These are phyloP conservation scores for Aphanocladium album DNA, from an alignment of 2,329 filamentous ascomycete genomes.

Conservation along the genomic window DNA sequence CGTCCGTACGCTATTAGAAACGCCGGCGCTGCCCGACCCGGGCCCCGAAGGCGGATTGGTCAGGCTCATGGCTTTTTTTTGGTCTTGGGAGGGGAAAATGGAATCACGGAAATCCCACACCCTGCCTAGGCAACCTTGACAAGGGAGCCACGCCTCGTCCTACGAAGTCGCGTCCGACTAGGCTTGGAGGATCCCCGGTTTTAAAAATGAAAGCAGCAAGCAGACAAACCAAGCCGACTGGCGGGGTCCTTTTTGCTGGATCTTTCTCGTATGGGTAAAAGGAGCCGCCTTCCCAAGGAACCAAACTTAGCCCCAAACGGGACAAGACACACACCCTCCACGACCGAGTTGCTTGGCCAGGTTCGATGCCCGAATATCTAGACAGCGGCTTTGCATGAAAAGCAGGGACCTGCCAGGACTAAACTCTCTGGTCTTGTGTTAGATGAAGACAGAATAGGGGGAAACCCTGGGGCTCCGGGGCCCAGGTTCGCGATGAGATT, in stretches of 20 bases:
- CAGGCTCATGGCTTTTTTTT: constrained; percentile 39
- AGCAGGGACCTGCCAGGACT: no score
- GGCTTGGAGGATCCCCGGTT: not conserved
- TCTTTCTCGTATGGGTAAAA: not conserved
- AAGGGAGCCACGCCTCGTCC: not conserved
- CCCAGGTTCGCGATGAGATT: not conserved
- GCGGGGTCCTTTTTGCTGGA: not conserved
- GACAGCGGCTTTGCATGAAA: no score
- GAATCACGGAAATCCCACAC: not conserved
- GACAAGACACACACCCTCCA: not conserved
- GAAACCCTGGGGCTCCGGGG: not conserved
- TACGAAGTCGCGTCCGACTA: not conserved
- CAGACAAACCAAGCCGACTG: not conserved
- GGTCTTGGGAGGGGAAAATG: not conserved
- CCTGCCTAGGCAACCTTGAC: not conserved
- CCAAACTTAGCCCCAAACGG: not conserved
- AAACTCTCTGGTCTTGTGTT: no score
- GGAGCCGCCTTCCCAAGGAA: not conserved
- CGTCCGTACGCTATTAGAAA: constrained; percentile 38
- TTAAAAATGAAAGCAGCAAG: not conserved
- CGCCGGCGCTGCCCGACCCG: constrained; percentile 19
- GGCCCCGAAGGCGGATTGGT: constrained; percentile 47
- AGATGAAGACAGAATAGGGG: not conserved
- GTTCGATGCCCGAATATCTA: no score
- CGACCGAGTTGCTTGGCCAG: no score